These are phyloP conservation scores for Truncatella angustata DNA, from an alignment of 2,329 filamentous ascomycete genomes.

Conservation along the genomic window DNA sequence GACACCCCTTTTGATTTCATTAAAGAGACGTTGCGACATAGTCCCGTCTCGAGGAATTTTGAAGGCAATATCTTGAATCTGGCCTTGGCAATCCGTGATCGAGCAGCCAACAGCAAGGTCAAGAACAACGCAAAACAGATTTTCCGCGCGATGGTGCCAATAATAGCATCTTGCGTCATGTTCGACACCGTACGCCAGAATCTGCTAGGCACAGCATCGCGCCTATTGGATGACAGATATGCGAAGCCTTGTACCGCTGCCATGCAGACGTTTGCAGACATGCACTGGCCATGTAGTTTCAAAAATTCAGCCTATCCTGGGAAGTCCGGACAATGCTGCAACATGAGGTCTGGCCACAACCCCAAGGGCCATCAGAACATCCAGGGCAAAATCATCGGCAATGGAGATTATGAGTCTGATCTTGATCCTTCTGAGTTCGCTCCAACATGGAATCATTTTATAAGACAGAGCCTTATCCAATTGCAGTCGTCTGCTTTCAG, in stretches of 20 bases:
- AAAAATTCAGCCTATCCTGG: conserved; percentile 18
- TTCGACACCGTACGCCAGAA: conserved; percentile 30
- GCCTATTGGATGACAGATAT: conserved; percentile 29
- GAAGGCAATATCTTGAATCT: conserved; percentile 30
- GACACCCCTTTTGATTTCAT: conserved; percentile 32
- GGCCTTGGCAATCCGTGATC: conserved; percentile 25
- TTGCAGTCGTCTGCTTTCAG: conserved; percentile 26
- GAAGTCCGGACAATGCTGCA: conserved; percentile 28
- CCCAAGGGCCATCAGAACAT: conserved; percentile 32
- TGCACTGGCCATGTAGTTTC: conserved; percentile 30
- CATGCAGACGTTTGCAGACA: conserved; percentile 27
- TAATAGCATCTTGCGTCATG: conserved; percentile 32
- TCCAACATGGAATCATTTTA: conserved; percentile 25
- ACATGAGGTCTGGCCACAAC: conserved; percentile 30
- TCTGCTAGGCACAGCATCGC: conserved; percentile 28
- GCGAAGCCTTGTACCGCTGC: conserved; percentile 27
- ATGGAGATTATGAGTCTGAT: conserved; percentile 28
- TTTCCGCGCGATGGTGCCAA: conserved; percentile 28
- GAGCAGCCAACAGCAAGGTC: conserved; percentile 15
- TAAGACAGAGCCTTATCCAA: conserved; percentile 24
- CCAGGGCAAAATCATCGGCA: conserved; percentile 30
- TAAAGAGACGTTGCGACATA: conserved; percentile 31
- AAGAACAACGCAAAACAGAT: conserved; percentile 25
- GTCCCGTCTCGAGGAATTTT: conserved; percentile 27
- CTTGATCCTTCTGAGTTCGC: conserved; percentile 23